Evolutionary conservation across 495 filamentous ascomycete species (phyloP).

Genomic region (Xylaria nigripes): DNA sequence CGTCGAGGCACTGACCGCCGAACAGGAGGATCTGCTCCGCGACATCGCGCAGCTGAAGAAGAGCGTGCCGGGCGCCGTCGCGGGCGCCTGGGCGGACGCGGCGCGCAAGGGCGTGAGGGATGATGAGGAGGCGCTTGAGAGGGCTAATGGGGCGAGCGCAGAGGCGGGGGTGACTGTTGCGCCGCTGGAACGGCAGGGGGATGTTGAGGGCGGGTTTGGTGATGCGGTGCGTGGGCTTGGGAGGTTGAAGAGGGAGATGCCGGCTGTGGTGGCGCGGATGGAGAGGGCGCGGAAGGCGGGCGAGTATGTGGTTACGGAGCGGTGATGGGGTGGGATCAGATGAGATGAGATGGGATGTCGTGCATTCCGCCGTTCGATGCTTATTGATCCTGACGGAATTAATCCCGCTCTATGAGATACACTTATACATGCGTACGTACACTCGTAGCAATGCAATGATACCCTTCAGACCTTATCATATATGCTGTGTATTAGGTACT

Average conservation of each 20-base stretch:
- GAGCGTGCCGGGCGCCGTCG: constrained; percentile 53
- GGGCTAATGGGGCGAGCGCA: constrained; percentile 10
- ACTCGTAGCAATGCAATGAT: constrained; percentile 1
- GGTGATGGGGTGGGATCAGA: constrained; percentile 15
- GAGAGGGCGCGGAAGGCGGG: constrained; percentile 68
- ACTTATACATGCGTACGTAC: not conserved
- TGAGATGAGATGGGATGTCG: not conserved
- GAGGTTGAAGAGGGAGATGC: constrained; percentile 51
- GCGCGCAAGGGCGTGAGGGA: constrained; percentile 34
- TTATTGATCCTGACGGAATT: no score
- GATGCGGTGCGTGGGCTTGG: constrained; percentile 46
- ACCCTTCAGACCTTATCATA: not conserved
- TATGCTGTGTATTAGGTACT: not conserved
- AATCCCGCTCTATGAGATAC: no score
- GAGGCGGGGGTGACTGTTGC: constrained; percentile 10
- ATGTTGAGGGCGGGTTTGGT: constrained; percentile 43
- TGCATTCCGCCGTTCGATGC: no score
- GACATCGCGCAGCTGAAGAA: constrained; percentile 65
- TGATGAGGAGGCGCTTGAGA: constrained; percentile 42
- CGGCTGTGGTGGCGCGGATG: constrained; percentile 65
- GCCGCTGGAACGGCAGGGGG: constrained; percentile 39
- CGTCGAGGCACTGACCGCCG: constrained; percentile 55
- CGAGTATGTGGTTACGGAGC: constrained; percentile 43
- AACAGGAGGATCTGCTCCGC: constrained; percentile 67
- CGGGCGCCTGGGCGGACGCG: constrained; percentile 45